phyloP scores from a whole-genome alignment of 2,329 filamentous ascomycete genomes.

The Cladosporium austrohemisphaericum region DNA sequence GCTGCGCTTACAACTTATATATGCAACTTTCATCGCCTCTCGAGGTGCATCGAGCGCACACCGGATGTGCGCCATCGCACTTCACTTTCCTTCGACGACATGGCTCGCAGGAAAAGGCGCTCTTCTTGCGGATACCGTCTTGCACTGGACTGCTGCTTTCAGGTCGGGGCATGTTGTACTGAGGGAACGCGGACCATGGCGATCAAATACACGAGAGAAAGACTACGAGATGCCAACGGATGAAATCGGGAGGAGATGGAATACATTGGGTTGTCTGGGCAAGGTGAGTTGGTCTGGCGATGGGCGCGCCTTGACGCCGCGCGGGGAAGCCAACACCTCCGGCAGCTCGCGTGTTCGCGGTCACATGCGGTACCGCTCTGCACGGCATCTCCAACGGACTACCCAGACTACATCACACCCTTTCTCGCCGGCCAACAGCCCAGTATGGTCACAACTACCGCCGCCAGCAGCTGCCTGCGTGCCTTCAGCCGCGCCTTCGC shows the following conservation, averaged over 20 bases:
- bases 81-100: constrained; percentile 9
- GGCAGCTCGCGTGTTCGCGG: no score
- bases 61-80: constrained; percentile 8
- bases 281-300: no score
- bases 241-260: no score
- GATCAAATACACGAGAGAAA: no score
- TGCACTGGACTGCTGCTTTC: not conserved
- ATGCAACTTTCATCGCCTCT: constrained; percentile 7
- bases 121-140: constrained; percentile 13
- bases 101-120: constrained; percentile 10
- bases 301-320: no score
- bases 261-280: no score
- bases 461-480: constrained; percentile 11
- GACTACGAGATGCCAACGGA: no score
- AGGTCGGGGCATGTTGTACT: constrained; percentile 8
- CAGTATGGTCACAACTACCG: not conserved
- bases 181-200: no score
- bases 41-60: constrained; percentile 4
- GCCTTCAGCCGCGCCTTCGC: constrained; percentile 5
- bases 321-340: no score
- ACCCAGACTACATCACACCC: no score
- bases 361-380: no score
- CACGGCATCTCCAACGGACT: no score
- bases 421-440: not conserved
- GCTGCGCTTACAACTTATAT: constrained; percentile 5